Evolutionary conservation across 805 yeast genomes (phyloP).

Genomic region (Millerozyma miso): DNA sequence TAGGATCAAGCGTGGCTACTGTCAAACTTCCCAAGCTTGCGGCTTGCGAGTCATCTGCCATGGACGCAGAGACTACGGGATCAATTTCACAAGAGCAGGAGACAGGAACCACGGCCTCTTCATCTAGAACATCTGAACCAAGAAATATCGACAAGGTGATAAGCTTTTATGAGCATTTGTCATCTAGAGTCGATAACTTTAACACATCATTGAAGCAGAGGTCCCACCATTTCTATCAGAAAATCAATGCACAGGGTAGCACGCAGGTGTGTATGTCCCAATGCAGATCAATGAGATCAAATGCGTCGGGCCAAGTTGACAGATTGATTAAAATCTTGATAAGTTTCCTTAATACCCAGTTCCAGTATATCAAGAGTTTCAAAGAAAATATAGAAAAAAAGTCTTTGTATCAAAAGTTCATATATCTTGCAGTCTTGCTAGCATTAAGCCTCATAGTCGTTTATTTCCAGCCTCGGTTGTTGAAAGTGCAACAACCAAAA

Average conservation of each 20-base stretch:
- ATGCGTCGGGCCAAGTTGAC: neutral
- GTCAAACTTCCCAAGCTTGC: conserved; percentile 13
- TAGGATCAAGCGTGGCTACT: conserved; percentile 13
- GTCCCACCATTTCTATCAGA: conserved; percentile 16
- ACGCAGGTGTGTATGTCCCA: neutral
- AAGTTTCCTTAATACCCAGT: neutral
- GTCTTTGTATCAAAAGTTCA: neutral
- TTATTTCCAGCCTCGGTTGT: neutral
- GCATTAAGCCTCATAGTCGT: neutral
- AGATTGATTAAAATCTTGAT: neutral
- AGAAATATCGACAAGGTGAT: conserved; percentile 9
- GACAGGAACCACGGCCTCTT: neutral
- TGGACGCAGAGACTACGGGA: neutral
- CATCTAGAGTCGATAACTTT: conserved; percentile 7
- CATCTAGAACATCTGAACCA: neutral
- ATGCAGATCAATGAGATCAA: neutral
- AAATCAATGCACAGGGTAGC: conserved; percentile 3
- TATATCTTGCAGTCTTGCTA: neutral
- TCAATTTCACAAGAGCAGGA: neutral
- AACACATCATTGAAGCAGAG: conserved; percentile 20
- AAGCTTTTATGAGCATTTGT: conserved; percentile 21
- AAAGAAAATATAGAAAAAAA: neutral
- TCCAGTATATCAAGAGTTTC: neutral
- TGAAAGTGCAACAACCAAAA: neutral
- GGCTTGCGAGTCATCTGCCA: neutral